These are phyloP conservation scores for Abortiporus biennis DNA, from an alignment of 1,284 basidiomycete species.

Conservation along the genomic window DNA sequence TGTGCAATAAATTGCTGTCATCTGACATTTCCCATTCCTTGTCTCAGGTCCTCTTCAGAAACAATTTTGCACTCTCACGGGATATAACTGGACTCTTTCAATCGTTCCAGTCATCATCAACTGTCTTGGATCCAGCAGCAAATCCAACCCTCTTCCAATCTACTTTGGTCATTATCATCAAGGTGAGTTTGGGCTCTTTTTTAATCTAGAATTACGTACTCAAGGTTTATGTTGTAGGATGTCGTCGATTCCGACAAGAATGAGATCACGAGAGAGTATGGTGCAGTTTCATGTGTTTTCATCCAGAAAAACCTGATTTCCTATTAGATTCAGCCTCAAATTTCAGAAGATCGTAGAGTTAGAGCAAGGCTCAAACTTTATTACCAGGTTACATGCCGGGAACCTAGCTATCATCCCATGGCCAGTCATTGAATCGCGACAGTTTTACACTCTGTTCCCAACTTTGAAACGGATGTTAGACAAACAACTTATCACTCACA, in stretches of 20 bases:
- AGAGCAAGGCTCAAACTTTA: slow-evolving; percentile 58
- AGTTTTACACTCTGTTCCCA: slow-evolving; percentile 50
- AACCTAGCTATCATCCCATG: slow-evolving; percentile 54
- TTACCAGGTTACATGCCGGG: slow-evolving; percentile 48
- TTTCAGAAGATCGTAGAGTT: slow-evolving; percentile 51
- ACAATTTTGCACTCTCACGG: slow-evolving; percentile 55
- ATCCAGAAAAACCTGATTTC: neutral
- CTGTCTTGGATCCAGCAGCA: slow-evolving; percentile 48
- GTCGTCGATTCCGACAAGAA: slow-evolving; percentile 50
- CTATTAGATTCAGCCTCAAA: slow-evolving; percentile 42
- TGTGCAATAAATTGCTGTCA: neutral
- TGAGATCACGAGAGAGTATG: slow-evolving; percentile 54
- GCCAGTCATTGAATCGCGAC: slow-evolving; percentile 56
- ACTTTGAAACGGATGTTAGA: slow-evolving; percentile 40
- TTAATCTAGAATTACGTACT: neutral
- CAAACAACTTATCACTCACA: slow-evolving; percentile 41
- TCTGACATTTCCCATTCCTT: neutral
- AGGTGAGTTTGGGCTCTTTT: slow-evolving; percentile 27
- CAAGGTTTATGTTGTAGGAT: slow-evolving; percentile 31
- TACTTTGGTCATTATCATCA: slow-evolving; percentile 56
- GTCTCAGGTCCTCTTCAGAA: slow-evolving; percentile 51
- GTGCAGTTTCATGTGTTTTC: neutral
- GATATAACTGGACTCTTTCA: slow-evolving; percentile 57
- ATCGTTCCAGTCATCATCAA: slow-evolving; percentile 58
- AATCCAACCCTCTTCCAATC: slow-evolving; percentile 58